Evolutionary conservation across 2,329 filamentous ascomycete species (phyloP).

Genomic region (Calonectria pteridis): DNA sequence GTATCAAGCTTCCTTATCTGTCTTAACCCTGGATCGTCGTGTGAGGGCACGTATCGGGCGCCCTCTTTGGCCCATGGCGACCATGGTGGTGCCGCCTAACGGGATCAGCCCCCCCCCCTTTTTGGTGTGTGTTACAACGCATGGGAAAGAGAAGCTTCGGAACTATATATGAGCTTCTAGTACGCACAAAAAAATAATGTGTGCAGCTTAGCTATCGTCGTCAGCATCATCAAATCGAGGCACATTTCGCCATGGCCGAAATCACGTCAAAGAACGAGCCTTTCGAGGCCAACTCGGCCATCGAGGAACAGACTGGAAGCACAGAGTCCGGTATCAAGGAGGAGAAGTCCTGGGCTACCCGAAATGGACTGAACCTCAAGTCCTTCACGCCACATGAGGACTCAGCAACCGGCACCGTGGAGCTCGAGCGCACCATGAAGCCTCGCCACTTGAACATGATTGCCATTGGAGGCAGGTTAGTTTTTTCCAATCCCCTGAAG

Average conservation of each 20-base stretch:
- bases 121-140: not conserved
- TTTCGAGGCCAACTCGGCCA: slow-evolving; percentile 27
- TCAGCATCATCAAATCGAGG: not conserved
- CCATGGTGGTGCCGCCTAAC: not conserved
- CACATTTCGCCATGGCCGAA: slow-evolving; percentile 34
- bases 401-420: slow-evolving; percentile 34
- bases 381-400: slow-evolving; percentile 42
- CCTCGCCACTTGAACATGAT: slow-evolving; percentile 46
- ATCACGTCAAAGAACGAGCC: slow-evolving; percentile 32
- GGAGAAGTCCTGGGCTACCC: slow-evolving; percentile 41
- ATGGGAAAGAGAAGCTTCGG: not conserved
- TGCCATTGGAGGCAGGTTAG: slow-evolving; percentile 45
- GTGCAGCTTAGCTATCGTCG: not conserved
- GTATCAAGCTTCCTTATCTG: slow-evolving; percentile 11
- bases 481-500: not conserved
- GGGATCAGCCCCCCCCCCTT: not conserved
- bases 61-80: not conserved
- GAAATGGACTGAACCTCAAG: slow-evolving; percentile 42
- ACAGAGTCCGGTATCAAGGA: not conserved
- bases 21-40: not conserved
- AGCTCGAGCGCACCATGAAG: slow-evolving; percentile 43
- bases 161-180: slow-evolving; percentile 7
- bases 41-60: not conserved
- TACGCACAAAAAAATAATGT: not conserved
- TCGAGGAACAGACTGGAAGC: slow-evolving; percentile 37